A percentile compares a stretch with the other conserved stretches of the same genome.
Evolutionary conservation across 768 basidiomycete genomes (phyloP).

Genomic region (Strobilomyces confusus): DNA sequence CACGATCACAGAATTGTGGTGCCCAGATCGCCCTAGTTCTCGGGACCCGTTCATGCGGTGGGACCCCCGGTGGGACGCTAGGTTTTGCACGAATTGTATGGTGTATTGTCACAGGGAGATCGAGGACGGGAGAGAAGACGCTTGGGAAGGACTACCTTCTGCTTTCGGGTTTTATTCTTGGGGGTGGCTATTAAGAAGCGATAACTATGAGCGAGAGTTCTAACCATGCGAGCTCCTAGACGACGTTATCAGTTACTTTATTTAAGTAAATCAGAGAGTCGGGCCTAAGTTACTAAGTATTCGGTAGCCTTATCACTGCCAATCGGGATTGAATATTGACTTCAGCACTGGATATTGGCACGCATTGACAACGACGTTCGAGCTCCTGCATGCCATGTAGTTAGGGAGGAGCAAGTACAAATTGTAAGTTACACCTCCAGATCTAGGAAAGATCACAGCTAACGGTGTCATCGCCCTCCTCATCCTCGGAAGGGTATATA

Average conservation of each 20-base stretch:
- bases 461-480: neutral
- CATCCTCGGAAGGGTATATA: neutral
- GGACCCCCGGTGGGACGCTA: slow-evolving; percentile 18
- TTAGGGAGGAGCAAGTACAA: too few relatives aligned
- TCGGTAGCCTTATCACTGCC: neutral
- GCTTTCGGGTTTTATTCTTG: slow-evolving; percentile 20
- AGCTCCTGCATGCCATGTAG: too few relatives aligned
- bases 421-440: too few relatives aligned
- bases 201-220: slow-evolving; percentile 4
- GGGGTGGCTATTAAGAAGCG: slow-evolving; percentile 4
- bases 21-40: slow-evolving; percentile 14
- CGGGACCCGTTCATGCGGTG: slow-evolving; percentile 23
- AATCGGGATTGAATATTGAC: neutral
- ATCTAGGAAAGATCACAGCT: neutral
- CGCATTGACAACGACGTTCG: too few relatives aligned
- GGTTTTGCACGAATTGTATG: slow-evolving; percentile 19
- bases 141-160: slow-evolving; percentile 17
- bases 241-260: slow-evolving; percentile 3
- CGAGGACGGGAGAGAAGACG: slow-evolving; percentile 24
- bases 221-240: neutral
- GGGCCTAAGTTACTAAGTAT: neutral
- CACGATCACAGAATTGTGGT: slow-evolving; percentile 22
- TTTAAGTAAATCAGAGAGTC: neutral
- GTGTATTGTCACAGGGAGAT: slow-evolving; percentile 25
- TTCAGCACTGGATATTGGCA: too few relatives aligned